phyloP scores from a whole-genome alignment of 2,329 filamentous ascomycete species.

The Botryotinia narcissicola region DNA sequence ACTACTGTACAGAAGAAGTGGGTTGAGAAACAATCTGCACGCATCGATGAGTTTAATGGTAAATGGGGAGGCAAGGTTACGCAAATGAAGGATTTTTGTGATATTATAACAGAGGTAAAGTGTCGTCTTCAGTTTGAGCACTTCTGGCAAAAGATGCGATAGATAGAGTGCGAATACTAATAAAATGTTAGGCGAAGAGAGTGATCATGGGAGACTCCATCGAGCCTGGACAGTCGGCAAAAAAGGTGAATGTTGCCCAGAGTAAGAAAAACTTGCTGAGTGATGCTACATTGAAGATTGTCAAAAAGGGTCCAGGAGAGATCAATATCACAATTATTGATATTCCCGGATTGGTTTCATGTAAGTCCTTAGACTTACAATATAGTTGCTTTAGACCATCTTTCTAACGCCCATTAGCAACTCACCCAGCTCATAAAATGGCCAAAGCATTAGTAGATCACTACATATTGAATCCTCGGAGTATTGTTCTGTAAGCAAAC shows the following conservation, averaged over 20 bases:
- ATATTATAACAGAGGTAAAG: not conserved
- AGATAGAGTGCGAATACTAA: not conserved
- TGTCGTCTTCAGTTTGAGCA: not conserved
- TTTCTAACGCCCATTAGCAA: not conserved
- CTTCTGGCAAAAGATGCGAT: too few relatives aligned
- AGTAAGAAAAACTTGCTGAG: not conserved
- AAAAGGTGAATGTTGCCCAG: not conserved
- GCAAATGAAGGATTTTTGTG: not conserved
- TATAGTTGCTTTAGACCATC: not conserved
- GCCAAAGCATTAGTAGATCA: constrained; percentile 28
- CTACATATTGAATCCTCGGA: constrained; percentile 44
- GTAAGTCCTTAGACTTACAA: constrained; percentile 9
- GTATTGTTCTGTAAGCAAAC: constrained; percentile 41
- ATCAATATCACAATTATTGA: constrained; percentile 32
- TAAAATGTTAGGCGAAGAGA: not conserved
- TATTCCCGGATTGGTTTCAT: constrained; percentile 34
- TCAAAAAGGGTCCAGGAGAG: constrained; percentile 24
- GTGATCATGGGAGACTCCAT: not conserved
- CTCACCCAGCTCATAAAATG: constrained; percentile 22
- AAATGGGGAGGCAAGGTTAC: too few relatives aligned
- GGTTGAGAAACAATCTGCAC: not conserved
- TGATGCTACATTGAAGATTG: constrained; percentile 20
- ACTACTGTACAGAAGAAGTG: not conserved
- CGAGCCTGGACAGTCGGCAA: not conserved
- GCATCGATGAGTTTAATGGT: not conserved